Evolutionary conservation across 2,329 filamentous ascomycete genomes (phyloP).

Genomic region (Teratosphaeria zuluensis): DNA sequence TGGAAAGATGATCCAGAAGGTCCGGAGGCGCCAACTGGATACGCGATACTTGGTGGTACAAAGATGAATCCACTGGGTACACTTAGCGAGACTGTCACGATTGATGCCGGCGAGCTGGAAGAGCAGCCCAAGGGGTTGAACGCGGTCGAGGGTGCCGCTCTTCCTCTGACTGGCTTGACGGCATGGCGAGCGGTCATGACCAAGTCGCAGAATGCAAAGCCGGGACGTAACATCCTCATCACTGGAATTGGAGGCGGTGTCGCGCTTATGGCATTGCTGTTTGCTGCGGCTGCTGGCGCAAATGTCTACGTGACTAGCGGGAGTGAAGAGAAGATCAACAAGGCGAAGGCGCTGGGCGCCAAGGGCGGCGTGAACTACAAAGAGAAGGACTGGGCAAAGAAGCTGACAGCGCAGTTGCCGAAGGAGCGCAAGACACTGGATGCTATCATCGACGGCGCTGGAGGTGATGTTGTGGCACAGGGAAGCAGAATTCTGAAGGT

Average conservation of each 20-base stretch:
- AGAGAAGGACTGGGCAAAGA: slow-evolving; percentile 70
- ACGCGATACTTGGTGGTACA: slow-evolving; percentile 61
- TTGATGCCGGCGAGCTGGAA: slow-evolving; percentile 66
- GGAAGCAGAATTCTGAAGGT: slow-evolving; percentile 59
- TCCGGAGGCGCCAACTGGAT: slow-evolving; percentile 53
- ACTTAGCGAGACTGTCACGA: slow-evolving; percentile 60
- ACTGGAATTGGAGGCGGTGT: slow-evolving; percentile 93
- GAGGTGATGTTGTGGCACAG: slow-evolving; percentile 70
- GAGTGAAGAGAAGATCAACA: slow-evolving; percentile 63
- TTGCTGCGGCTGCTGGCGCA: slow-evolving; percentile 64
- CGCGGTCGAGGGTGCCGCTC: slow-evolving; percentile 65
- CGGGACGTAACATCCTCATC: slow-evolving; percentile 66
- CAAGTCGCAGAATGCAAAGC: slow-evolving; percentile 57
- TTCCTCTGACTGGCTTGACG: slow-evolving; percentile 78
- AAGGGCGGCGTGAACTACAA: slow-evolving; percentile 76
- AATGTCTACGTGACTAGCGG: slow-evolving; percentile 76
- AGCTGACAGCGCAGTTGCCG: slow-evolving; percentile 53
- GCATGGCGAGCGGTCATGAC: slow-evolving; percentile 77
- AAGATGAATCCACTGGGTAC: slow-evolving; percentile 57
- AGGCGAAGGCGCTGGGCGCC: slow-evolving; percentile 63
- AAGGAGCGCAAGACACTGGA: slow-evolving; percentile 61
- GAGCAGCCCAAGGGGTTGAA: slow-evolving; percentile 62
- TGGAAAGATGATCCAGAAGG: slow-evolving; percentile 65
- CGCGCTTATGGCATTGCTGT: slow-evolving; percentile 70
- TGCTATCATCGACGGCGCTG: slow-evolving; percentile 82